These are phyloP conservation scores for Liquidambar formosana DNA, from an alignment of 164 flowering plant species.

Conservation along the genomic window DNA sequence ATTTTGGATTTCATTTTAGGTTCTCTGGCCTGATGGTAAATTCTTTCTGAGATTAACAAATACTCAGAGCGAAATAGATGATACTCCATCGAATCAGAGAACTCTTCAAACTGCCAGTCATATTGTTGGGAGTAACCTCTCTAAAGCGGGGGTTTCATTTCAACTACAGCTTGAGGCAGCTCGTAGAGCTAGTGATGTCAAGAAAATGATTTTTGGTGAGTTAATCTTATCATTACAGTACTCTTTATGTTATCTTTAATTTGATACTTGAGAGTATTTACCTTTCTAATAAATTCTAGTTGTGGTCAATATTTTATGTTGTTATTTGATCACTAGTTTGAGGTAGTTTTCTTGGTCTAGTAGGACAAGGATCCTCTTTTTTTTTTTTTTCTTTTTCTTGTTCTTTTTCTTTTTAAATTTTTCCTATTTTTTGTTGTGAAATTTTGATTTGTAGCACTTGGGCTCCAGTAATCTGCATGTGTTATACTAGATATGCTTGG, in stretches of 20 bases:
- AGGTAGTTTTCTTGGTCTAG: neutral
- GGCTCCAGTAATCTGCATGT: too few species aligned
- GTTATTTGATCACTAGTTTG: neutral
- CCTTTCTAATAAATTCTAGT: neutral
- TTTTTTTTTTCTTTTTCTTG: too few species aligned
- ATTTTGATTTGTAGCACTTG: neutral
- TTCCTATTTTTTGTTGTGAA: neutral
- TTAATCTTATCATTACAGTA: neutral
- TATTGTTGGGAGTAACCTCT: conserved; percentile 30
- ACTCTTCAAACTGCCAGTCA: conserved; percentile 23
- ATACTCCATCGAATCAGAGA: conserved; percentile 19
- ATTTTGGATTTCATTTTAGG: conserved; percentile 34
- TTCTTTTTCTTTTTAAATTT: too few species aligned
- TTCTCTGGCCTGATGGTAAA: conserved; percentile 89
- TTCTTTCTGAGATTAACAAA: conserved; percentile 57
- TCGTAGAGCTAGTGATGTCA: conserved; percentile 88
- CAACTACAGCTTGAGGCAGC: conserved; percentile 91
- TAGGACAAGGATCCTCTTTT: neutral
- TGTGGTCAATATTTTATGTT: neutral
- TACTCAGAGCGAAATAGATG: conserved; percentile 25
- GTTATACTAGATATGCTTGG: too few species aligned
- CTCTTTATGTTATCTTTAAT: neutral
- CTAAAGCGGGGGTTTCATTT: conserved; percentile 60
- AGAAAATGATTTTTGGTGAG: conserved; percentile 85
- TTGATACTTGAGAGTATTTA: neutral